A percentile compares a stretch with the other conserved stretches of the same genome.
These are phyloP conservation scores for Colletotrichum magnum DNA, from an alignment of 2,329 filamentous ascomycete species.

Conservation along the genomic window DNA sequence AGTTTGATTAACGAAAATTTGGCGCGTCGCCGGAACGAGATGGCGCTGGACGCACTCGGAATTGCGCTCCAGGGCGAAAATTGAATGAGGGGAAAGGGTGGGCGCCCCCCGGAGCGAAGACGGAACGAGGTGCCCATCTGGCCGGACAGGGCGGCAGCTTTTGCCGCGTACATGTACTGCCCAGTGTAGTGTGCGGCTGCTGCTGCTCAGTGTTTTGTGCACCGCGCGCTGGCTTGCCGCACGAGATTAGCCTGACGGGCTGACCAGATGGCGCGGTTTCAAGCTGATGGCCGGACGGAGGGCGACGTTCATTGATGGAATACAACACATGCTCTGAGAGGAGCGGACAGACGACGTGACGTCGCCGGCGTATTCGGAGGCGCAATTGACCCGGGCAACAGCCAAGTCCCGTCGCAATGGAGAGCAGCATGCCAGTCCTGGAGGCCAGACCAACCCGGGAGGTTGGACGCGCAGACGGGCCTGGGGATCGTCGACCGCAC, in stretches of 20 bases:
- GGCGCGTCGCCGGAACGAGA: slow-evolving; percentile 34
- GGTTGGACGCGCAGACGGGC: not conserved
- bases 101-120: slow-evolving; percentile 30
- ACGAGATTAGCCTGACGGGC: not conserved
- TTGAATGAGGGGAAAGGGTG: slow-evolving; percentile 21
- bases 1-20: slow-evolving; percentile 39
- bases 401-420: not conserved
- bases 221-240: slow-evolving; percentile 3
- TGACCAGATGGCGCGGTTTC: slow-evolving; percentile 12
- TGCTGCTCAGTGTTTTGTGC: slow-evolving; percentile 5
- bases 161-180: slow-evolving; percentile 4
- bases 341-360: not conserved
- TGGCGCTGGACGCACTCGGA: slow-evolving; percentile 33
- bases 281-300: slow-evolving; percentile 6
- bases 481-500: not conserved
- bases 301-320: not conserved
- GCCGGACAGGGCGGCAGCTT: slow-evolving; percentile 28
- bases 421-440: slow-evolving; percentile 5
- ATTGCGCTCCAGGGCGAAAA: slow-evolving; percentile 29
- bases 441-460: slow-evolving; percentile 13
- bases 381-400: not conserved
- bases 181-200: not conserved
- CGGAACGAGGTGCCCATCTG: slow-evolving; percentile 27
- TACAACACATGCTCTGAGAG: not conserved
- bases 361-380: not conserved